A percentile compares a stretch with the other conserved stretches of the same genome.
phyloP scores from a whole-genome alignment of 2,329 filamentous ascomycete genomes.

The Catunica adiposa region DNA sequence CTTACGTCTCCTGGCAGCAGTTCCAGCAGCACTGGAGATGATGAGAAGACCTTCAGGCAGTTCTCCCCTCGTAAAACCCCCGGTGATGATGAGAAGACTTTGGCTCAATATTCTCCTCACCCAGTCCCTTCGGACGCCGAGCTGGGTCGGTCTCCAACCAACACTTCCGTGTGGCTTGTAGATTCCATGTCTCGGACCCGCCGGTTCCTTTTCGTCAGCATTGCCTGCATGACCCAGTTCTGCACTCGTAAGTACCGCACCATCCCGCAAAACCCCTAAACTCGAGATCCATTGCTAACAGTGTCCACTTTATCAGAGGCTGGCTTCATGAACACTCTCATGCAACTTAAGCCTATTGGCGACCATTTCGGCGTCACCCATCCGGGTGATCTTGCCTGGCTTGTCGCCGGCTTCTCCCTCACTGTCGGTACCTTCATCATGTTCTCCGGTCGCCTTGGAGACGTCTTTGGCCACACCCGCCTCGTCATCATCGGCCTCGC shows the following conservation, averaged over 20 bases:
- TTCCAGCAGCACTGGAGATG: not conserved
- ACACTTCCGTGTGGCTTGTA: slow-evolving; percentile 8
- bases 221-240: slow-evolving; percentile 31
- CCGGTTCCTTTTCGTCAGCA: slow-evolving; percentile 25
- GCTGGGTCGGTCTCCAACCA: not conserved
- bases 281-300: not conserved
- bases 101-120: too few relatives aligned
- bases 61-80: slow-evolving; percentile 1
- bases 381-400: slow-evolving; percentile 34
- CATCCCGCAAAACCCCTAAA: slow-evolving; percentile 10
- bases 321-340: slow-evolving; percentile 23
- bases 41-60: not conserved
- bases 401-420: slow-evolving; percentile 39
- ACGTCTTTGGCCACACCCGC: slow-evolving; percentile 39
- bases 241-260: slow-evolving; percentile 20
- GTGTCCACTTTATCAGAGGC: slow-evolving; percentile 21
- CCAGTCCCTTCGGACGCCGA: slow-evolving; percentile 10
- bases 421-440: slow-evolving; percentile 42
- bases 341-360: slow-evolving; percentile 26
- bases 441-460: slow-evolving; percentile 38
- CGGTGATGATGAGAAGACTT: not conserved
- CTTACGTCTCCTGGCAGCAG: not conserved
- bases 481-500: slow-evolving; percentile 36
- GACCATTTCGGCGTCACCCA: slow-evolving; percentile 26
- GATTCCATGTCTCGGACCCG: slow-evolving; percentile 15